phyloP scores from a whole-genome alignment of 495 filamentous ascomycete species.

The Cairneyella variabilis region DNA sequence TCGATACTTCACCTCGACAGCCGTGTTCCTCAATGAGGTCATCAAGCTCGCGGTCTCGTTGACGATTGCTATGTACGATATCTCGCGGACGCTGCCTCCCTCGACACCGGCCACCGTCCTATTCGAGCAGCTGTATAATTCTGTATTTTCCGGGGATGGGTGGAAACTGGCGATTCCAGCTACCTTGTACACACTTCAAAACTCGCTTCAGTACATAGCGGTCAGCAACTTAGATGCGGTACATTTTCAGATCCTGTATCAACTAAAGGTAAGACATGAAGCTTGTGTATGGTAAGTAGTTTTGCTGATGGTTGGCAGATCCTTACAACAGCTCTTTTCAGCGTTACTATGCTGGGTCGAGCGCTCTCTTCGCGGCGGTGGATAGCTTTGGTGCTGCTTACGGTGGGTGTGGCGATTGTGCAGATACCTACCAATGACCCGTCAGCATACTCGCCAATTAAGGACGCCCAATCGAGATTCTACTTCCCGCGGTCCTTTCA shows the following conservation, averaged over 20 bases:
- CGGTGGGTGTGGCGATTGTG: constrained; percentile 80
- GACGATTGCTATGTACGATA: constrained; percentile 83
- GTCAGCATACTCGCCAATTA: constrained; percentile 32
- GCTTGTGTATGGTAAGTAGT: background rate
- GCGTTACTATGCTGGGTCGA: constrained; percentile 68
- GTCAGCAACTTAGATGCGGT: constrained; percentile 88
- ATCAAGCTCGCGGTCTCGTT: constrained; percentile 84
- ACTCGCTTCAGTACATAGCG: constrained; percentile 87
- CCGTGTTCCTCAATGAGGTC: constrained; percentile 90
- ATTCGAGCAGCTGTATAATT: constrained; percentile 70
- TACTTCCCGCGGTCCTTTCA: constrained; percentile 73
- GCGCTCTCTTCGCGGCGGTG: constrained; percentile 68
- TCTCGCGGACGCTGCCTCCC: constrained; percentile 67
- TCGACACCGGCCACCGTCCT: constrained; percentile 75
- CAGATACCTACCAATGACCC: constrained; percentile 62
- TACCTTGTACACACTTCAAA: constrained; percentile 83
- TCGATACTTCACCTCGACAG: constrained; percentile 89
- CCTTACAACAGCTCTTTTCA: constrained; percentile 85
- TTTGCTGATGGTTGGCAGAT: constrained; percentile 42
- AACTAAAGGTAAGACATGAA: constrained; percentile 60
- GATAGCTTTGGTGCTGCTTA: constrained; percentile 75
- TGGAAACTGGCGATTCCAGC: constrained; percentile 96
- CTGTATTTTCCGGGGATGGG: constrained; percentile 86
- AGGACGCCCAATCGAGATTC: constrained; percentile 41
- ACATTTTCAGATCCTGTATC: constrained; percentile 88